Conservation (phyloP, 2,329 filamentous ascomycete genomes). For the Chrysoporthe austroafricana region DNA sequence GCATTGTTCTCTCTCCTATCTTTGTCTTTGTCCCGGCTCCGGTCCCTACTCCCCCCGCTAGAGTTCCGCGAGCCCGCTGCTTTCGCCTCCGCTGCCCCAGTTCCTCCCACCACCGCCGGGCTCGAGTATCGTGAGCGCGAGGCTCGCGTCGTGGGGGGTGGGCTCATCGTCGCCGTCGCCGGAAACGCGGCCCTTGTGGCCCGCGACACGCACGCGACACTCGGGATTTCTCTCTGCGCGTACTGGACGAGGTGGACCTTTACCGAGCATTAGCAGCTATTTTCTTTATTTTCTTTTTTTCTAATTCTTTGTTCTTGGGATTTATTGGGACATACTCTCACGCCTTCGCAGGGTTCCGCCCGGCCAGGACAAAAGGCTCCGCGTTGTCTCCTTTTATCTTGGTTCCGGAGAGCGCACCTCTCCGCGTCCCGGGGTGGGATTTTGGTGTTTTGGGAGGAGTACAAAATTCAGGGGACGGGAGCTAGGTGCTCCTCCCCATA, state of each 20-base stretch:
- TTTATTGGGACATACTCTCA: not conserved
- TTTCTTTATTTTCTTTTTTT: not conserved
- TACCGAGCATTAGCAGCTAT: constrained; percentile 1
- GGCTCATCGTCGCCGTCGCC: constrained; percentile 24
- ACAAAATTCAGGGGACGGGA: constrained; percentile 13
- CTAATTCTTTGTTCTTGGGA: not conserved
- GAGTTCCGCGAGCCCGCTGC: constrained; percentile 31
- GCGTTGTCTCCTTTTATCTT: constrained; percentile 3
- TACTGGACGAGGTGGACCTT: constrained; percentile 1
- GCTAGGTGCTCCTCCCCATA: not conserved
- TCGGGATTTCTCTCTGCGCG: constrained; percentile 11
- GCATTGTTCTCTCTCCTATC: constrained; percentile 21
- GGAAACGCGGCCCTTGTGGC: constrained; percentile 29
- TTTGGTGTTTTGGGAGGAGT: constrained; percentile 13
- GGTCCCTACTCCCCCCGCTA: constrained; percentile 30
- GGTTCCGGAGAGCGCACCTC: constrained; percentile 8
- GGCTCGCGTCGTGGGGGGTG: constrained; percentile 48
- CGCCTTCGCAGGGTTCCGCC: not conserved
- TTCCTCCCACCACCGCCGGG: constrained; percentile 38
- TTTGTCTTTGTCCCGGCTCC: constrained; percentile 21
- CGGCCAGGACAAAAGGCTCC: not conserved
- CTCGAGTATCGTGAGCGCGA: constrained; percentile 63
- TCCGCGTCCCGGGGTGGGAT: constrained; percentile 8
- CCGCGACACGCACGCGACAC: constrained; percentile 17
- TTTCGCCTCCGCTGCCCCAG: constrained; percentile 39